Base-by-base conservation (phyloP, 768 basidiomycete genomes). In the Mycena maculata region DNA sequence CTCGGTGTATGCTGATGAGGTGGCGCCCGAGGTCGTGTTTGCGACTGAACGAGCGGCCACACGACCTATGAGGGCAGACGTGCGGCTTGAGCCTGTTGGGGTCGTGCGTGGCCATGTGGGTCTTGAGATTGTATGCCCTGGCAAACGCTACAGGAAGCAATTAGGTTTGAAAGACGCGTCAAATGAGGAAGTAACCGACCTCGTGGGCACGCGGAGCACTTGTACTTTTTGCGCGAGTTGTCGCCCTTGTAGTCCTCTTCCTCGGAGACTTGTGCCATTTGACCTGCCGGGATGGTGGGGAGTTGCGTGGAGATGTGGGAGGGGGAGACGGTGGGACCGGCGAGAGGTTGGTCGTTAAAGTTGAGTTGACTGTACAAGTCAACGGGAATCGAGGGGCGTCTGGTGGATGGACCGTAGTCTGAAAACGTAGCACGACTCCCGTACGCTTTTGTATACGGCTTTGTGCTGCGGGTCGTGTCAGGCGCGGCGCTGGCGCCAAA, bases 11-110 rank as follows among this genome's bases (percentile, higher is more conserved):
- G 67, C 91, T 92, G 52, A 93, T 87, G 59, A 93, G 85, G 77
- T 98, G 96, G 44, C 96, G 91, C 15, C 94, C 94, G 10, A 98
- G 82, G 74, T 98, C 96, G 75, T 98, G 96, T 79, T 97, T 93
- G 71, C 96, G 90, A 70, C 93, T 95, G 80, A 98, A 98, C 22
- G 94, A 94, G 60, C 96, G 90, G 36, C 91, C 92, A 68, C 96
- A 98, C 3, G 89, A 87, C 45, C 87, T 83, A 79, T 97, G 93
- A 45, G 91, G 92, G 78, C 96, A 98, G 48, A 90, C 86, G 76
- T 94, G 92, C 7, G 95, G 94, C 82, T 97, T 98, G 54, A 91
- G 81, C 66, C 96, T 86, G 78, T 94, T 90, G 25, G 96, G 96
- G 76, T 97, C 94, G 79, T 98, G 96, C 4, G 96, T 98, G 27